Evolutionary conservation across 176 grass and related monocot genomes (phyloP), one percentile per base, ranked within the genome.

Genomic region (Rhynchospora tenuis): DNA sequence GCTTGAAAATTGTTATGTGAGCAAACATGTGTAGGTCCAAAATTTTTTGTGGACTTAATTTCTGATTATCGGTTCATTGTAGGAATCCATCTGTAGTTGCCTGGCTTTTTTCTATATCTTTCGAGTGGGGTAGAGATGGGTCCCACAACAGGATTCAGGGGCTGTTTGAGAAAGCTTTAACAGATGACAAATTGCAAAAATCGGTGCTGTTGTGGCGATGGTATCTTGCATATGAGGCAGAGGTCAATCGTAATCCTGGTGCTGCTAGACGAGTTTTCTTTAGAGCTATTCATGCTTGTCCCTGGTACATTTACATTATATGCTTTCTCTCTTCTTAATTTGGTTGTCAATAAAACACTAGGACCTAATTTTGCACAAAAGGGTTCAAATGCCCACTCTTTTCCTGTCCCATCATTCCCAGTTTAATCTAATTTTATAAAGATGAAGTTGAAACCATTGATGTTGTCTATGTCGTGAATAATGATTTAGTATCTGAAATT

Each of bases 281-380:
- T 85, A 95, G 95, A 91, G 95, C 95, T 76, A 98, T 98, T 91
- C 95, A 98, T 87, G 84, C 95, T 65, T 98, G 95, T 82, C 95
- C 95, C 31, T 98, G 95, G 95, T 95, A 95, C 58, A 78, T 27
- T 42, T 86, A 48, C 26, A 62, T 74, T 73, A 26, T n/a, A 67
- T 0, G n/a, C 67, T 66, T 55, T 29, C 52, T 42, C 12, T 43
- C 14, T 9, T 85, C 59, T 57, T 9, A 50, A 75, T 10, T 54
- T 15, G 48, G 23, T 75, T 75, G 47, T 54, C 65, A 68, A 12
- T 28, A 3, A 75, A 28, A 26, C 45, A 54, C 1, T 74, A 8
- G 5, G 10, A 15, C 28, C 7, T 12, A 6, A 15, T 75, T 28
- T 15, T 23, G 23, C 72, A 75, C 52, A 11, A 26, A 68, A 15